Evolutionary conservation across 345 rosid species (phyloP), one percentile per base, ranked within the genome.

Genomic region (Eucalyptus tenuipes): DNA sequence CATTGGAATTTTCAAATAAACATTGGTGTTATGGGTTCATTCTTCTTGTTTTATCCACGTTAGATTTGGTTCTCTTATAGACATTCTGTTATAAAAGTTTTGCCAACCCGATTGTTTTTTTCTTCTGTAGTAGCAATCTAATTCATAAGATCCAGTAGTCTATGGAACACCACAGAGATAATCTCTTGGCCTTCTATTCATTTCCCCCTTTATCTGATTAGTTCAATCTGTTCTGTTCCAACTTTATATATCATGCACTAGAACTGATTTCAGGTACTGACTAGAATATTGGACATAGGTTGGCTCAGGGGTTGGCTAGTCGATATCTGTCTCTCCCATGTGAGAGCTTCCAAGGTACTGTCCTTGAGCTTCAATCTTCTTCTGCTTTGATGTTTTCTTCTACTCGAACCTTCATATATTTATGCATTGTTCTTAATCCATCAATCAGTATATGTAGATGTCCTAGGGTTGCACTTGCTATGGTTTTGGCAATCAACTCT

Each of bases 241-340:
- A 61, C 33, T 61, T 27, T 61, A 27, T 61, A 61, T 61, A 59
- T 61, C 16, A 61, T 61, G 68, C 31, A 7, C 0, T 29, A 61
- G 4, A 61, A 27, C 15, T 61, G 31, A 61, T 61, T 6, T 61
- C 33, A 27, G 33, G 5, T 61, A 12, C 68, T 27, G 31, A 61
- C 31, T 27, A 61, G 33, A 61, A 61, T 61, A 27, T 29, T 61
- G 68, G 86, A 29, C 86, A 68, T 93, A 97, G 99, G 95, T 97
- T 88, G 99, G 99, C 91, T 95, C 94, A 93, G 95, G 96, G 98
- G 93, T 97, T 88, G 99, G 98, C 91, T 95, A 93, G 95, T 95
- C 64, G 98, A 98, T 89, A 89, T 96, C 88, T 95, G 97, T n/a
- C n/a, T 84, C 99, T 93, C 96, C 71, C 96, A 94, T 87, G 94